Conservation (phyloP, 768 basidiomycete genomes). For the Russula lepida region DNA sequence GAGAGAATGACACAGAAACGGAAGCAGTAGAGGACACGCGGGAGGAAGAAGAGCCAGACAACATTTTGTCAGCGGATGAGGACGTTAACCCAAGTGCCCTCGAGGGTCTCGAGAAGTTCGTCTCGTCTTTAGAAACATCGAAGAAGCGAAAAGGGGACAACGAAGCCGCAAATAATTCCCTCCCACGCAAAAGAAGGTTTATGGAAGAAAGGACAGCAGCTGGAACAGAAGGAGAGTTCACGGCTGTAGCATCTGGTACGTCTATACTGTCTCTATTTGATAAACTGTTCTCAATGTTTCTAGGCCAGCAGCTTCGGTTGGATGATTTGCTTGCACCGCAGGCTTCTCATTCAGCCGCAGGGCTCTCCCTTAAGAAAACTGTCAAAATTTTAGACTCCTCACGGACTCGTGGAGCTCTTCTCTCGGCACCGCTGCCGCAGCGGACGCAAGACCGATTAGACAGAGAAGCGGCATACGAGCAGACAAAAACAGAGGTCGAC, state of each 20-base stretch:
- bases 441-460: conserved; percentile 85
- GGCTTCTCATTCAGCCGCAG: conserved; percentile 46
- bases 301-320: conserved; percentile 52
- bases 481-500: conserved; percentile 84
- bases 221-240: conserved; percentile 19
- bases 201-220: conserved; percentile 15
- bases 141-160: conserved; percentile 55
- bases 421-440: conserved; percentile 79
- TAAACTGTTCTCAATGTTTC: conserved; percentile 1
- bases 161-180: neutral
- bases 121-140: conserved; percentile 55
- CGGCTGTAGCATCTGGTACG: conserved; percentile 12
- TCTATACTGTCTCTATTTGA: neutral
- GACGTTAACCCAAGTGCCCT: conserved; percentile 52
- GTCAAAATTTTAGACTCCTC: conserved; percentile 52
- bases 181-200: conserved; percentile 15
- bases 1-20: conserved; percentile 8
- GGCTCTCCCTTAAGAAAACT: conserved; percentile 61
- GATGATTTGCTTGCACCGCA: conserved; percentile 74
- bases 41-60: conserved; percentile 40
- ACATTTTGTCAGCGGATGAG: conserved; percentile 38
- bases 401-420: conserved; percentile 44
- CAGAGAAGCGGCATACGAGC: conserved; percentile 89
- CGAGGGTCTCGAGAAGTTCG: conserved; percentile 61
- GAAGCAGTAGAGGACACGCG: conserved; percentile 30